Conservation (phyloP, 1,284 basidiomycete genomes). For the Cutaneotrichosporon arboriforme region DNA sequence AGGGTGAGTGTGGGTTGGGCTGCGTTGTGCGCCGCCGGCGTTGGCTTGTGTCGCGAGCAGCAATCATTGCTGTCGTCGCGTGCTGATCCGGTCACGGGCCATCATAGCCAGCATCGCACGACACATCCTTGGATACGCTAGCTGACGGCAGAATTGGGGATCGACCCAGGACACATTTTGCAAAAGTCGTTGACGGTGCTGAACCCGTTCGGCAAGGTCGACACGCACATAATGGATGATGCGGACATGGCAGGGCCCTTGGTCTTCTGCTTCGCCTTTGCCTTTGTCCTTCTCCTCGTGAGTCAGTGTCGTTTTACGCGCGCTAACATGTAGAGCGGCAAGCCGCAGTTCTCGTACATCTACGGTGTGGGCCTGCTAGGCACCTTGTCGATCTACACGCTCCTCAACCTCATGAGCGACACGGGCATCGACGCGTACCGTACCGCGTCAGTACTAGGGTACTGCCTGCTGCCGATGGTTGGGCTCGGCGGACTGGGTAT, state of each 20-base stretch:
- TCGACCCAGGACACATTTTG: slow-evolving; percentile 93
- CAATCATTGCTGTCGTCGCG: too few relatives aligned
- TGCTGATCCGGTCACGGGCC: too few relatives aligned
- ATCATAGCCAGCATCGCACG: too few relatives aligned
- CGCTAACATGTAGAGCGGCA: slow-evolving; percentile 67
- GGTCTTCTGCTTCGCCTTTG: slow-evolving; percentile 88
- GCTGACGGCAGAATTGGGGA: slow-evolving; percentile 72
- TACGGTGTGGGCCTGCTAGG: slow-evolving; percentile 96
- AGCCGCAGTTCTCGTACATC: slow-evolving; percentile 98
- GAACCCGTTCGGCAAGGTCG: slow-evolving; percentile 79
- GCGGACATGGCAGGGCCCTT: slow-evolving; percentile 95
- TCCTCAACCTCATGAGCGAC: slow-evolving; percentile 97
- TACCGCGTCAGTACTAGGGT: slow-evolving; percentile 91
- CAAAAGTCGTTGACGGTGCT: slow-evolving; percentile 92
- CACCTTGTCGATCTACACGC: slow-evolving; percentile 85
- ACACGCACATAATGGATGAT: slow-evolving; percentile 98
- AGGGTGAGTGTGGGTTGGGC: slow-evolving; percentile 58
- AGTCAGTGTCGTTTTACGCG: too few relatives aligned
- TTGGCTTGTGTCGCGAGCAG: too few relatives aligned
- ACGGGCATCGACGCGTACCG: slow-evolving; percentile 93
- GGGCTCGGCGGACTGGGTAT: slow-evolving; percentile 88
- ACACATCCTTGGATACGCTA: too few relatives aligned
- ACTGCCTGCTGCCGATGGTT: slow-evolving; percentile 95
- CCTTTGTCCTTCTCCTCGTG: slow-evolving; percentile 80
- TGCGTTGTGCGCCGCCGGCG: neutral